Base-by-base conservation (phyloP, 495 filamentous ascomycete species). In the Aspergillus incahuasiensis region DNA sequence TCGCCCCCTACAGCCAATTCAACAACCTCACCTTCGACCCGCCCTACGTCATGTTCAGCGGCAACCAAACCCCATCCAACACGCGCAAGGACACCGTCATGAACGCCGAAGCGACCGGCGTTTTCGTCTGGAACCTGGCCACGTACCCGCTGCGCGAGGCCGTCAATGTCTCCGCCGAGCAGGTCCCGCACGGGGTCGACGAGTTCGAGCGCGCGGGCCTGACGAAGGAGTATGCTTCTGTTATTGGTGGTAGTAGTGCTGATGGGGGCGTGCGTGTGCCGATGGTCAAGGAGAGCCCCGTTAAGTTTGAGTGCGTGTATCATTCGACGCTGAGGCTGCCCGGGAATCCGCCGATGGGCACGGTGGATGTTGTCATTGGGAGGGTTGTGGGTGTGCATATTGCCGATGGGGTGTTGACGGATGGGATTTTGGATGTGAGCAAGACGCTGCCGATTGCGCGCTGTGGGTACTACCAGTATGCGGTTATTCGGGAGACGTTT, bases 21-120 rank as follows among this genome's bases (percentile, higher is more conserved):
- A 82, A 75, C 60, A 85, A 84, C 60, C 71, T 84, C 0, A 80
- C 79, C 41, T 85, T 80, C 65, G 79, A 82, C 66, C 82, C 80
- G 11, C 80, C 80, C 0, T 80, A 79, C 57, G 73, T 84, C 41
- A 78, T 83, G 74, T 82, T 83, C 66, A 64, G 66, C 30, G 70
- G 77, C 1, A 83, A 83, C 68, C 76, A 81, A 45, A 78, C 74
- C 5, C 60, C 65, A 3, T 34, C 53, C 20, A 65, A 61, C 3
- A 39, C 30, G 1, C 74, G 78, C 54, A 83, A 83, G 59, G 81
- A 84, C 63, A 79, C 76, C 0, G 74, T 79, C 21, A 52, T 68
- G 54, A 84, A 85, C 59, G 72, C 71, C 54, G 77, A 82, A 61
- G 40, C 70, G 6, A 82, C 77, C 3, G 77, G 79, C 30, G 62